phyloP scores from a whole-genome alignment of 108 stramenopile genomes.

The Cyclotella choctawhatcheeana region DNA sequence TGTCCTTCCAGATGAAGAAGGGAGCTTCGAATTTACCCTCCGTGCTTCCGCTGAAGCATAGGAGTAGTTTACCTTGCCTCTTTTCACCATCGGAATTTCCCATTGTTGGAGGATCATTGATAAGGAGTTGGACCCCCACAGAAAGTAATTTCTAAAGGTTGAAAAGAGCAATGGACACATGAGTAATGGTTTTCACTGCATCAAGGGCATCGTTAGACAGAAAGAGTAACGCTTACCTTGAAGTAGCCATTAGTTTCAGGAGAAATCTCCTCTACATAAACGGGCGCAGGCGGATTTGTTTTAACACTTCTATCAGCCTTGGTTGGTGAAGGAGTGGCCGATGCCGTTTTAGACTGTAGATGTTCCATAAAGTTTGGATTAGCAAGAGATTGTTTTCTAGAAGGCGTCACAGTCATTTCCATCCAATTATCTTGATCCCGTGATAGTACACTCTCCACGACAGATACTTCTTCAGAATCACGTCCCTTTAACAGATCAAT shows the following conservation, averaged over 20 bases:
- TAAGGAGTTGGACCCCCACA: conserved; percentile 5
- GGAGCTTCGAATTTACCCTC: neutral
- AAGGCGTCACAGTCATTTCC: conserved; percentile 10
- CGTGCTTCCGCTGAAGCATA: neutral
- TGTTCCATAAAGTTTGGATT: neutral
- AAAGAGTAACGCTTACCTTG: conserved; percentile 2
- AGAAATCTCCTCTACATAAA: neutral
- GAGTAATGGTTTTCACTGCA: neutral
- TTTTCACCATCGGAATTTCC: neutral
- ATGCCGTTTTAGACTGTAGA: neutral
- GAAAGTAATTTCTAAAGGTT: conserved; percentile 12
- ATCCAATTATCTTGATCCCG: conserved; percentile 6
- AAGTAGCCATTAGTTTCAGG: conserved; percentile 10
- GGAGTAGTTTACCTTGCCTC: conserved; percentile 6
- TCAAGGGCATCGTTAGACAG: neutral
- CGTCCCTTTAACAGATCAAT: too few species aligned
- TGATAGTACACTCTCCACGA: neutral
- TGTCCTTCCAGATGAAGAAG: conserved; percentile 18
- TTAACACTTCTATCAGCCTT: neutral
- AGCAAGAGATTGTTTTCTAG: neutral
- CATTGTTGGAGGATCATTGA: neutral
- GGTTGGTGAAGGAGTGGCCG: neutral
- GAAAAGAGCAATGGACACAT: neutral
- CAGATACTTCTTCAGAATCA: neutral
- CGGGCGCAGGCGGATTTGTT: neutral